Conservation (phyloP, 148 eudicot genomes). For the Chenopodium formosanum region DNA sequence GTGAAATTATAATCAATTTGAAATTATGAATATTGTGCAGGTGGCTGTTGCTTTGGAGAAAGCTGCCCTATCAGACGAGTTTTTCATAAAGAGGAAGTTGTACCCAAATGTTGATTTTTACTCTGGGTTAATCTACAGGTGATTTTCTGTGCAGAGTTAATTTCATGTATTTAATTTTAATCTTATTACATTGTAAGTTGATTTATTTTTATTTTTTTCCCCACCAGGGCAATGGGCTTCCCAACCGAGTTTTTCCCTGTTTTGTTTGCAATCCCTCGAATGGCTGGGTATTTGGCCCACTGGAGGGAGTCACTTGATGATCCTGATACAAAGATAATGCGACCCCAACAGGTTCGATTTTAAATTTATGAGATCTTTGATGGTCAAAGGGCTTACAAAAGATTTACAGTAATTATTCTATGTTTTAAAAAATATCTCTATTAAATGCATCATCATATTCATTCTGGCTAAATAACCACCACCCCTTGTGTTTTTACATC, state of each 20-base stretch:
- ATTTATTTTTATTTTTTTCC: conserved; percentile 1
- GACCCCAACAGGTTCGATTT: conserved; percentile 83
- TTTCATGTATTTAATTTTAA: not conserved
- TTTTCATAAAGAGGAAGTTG: conserved; percentile 83
- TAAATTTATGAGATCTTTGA: not conserved
- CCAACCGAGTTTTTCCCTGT: conserved; percentile 96
- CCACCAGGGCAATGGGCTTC: conserved; percentile 91
- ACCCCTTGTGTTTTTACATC: no score
- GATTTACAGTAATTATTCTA: not conserved
- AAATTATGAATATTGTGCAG: conserved; percentile 36
- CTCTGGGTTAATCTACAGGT: conserved; percentile 99
- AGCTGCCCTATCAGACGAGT: conserved; percentile 98
- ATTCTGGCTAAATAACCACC: no score
- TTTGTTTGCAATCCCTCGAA: conserved; percentile 95
- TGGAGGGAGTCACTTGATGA: conserved; percentile 99
- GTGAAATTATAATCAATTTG: not conserved
- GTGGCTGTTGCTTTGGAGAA: conserved; percentile 97
- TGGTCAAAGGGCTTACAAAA: not conserved
- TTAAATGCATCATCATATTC: not conserved
- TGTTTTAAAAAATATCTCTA: not conserved
- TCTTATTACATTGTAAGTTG: not conserved
- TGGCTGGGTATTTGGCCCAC: conserved; percentile 97
- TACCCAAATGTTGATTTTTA: conserved; percentile 99
- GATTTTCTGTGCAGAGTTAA: not conserved
- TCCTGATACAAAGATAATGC: conserved; percentile 97